These are phyloP conservation scores for Skeletonema tropicum DNA, from an alignment of 108 stramenopile genomes.

Conservation along the genomic window DNA sequence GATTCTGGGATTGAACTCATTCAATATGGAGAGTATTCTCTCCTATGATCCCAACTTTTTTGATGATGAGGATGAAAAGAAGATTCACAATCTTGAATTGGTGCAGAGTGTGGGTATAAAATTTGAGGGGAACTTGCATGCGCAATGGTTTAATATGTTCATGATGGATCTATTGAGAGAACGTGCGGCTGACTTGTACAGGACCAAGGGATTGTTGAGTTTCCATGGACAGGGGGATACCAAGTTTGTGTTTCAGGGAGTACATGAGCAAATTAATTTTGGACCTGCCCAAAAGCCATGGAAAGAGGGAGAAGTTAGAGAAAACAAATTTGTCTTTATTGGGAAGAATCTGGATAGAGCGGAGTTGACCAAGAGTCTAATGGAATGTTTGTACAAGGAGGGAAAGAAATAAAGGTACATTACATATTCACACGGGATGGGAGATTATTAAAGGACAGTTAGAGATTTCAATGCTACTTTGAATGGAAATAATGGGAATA, in stretches of 20 bases:
- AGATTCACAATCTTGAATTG: slow-evolving; percentile 86
- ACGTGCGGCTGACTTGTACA: slow-evolving; percentile 92
- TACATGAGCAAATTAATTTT: slow-evolving; percentile 98
- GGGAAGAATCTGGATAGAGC: slow-evolving; percentile 90
- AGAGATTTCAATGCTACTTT: neutral
- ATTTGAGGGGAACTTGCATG: slow-evolving; percentile 89
- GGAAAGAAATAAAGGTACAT: slow-evolving; percentile 37
- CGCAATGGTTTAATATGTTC: slow-evolving; percentile 96
- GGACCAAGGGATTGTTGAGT: slow-evolving; percentile 91
- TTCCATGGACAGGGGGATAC: slow-evolving; percentile 95
- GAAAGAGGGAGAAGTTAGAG: slow-evolving; percentile 72
- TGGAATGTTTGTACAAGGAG: slow-evolving; percentile 92
- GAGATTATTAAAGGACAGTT: neutral
- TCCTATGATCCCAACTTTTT: slow-evolving; percentile 87
- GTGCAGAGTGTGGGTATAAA: slow-evolving; percentile 89
- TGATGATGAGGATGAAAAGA: slow-evolving; percentile 77
- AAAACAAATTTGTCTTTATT: slow-evolving; percentile 97
- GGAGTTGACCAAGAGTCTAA: slow-evolving; percentile 83
- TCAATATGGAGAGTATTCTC: slow-evolving; percentile 92
- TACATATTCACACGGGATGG: neutral
- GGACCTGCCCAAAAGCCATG: slow-evolving; percentile 92
- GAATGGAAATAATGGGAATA: too few species aligned
- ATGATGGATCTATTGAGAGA: slow-evolving; percentile 93
- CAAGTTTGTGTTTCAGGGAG: slow-evolving; percentile 97
- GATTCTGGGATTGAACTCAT: slow-evolving; percentile 88